A percentile compares a stretch with the other conserved stretches of the same genome.
Evolutionary conservation across 2,329 filamentous ascomycete genomes (phyloP).

Genomic region (Plenodomus lindquistii): DNA sequence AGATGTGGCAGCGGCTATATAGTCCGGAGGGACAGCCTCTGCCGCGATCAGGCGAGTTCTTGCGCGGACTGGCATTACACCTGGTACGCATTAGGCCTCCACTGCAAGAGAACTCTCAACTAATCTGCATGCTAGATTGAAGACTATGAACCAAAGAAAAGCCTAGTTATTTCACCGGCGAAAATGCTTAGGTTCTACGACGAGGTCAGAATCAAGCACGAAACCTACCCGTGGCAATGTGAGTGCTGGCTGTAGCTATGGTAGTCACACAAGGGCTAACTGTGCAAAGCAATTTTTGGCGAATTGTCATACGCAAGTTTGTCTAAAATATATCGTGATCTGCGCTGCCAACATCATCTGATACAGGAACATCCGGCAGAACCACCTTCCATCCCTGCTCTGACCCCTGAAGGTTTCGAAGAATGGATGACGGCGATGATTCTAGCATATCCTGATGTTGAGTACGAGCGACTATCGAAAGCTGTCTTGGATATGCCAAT

Average conservation of each 20-base stretch:
- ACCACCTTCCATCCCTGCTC: conserved; percentile 48
- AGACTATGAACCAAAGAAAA: conserved; percentile 68
- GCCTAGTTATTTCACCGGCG: conserved; percentile 72
- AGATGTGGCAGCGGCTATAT: conserved; percentile 78
- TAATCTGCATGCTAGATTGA: conserved; percentile 59
- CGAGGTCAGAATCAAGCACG: conserved; percentile 64
- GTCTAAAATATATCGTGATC: conserved; percentile 51
- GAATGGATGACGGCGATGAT: conserved; percentile 74
- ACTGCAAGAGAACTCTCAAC: background rate
- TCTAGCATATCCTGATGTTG: conserved; percentile 74
- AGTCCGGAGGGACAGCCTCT: conserved; percentile 69
- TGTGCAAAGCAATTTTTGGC: conserved; percentile 46
- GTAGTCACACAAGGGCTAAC: conserved; percentile 8
- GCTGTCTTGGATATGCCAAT: conserved; percentile 74
- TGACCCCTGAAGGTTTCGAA: conserved; percentile 54
- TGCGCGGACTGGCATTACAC: conserved; percentile 73
- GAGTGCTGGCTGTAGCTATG: conserved; percentile 30
- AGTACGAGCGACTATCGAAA: conserved; percentile 70
- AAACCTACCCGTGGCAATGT: conserved; percentile 72
- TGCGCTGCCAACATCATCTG: conserved; percentile 55
- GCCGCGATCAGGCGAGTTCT: conserved; percentile 67
- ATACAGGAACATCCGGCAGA: conserved; percentile 50
- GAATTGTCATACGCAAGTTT: conserved; percentile 47
- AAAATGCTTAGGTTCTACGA: conserved; percentile 78
- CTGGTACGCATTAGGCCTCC: conserved; percentile 57